A percentile compares a stretch with the other conserved stretches of the same genome.
Evolutionary conservation across 768 basidiomycete genomes (phyloP).

Genomic region (Phanerodontia chrysosporium): DNA sequence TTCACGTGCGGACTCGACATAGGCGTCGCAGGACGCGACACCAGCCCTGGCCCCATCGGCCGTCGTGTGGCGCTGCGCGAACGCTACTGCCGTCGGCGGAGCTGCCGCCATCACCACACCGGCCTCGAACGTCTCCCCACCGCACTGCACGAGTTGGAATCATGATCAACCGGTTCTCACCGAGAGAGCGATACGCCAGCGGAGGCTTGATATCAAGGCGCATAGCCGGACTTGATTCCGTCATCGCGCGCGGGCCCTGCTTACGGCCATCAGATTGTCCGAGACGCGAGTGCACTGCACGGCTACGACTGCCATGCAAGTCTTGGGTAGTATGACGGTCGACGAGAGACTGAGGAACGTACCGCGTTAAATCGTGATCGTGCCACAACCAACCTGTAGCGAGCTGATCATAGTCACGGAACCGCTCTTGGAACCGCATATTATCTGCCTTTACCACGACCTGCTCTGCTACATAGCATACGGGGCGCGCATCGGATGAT

Average conservation of each 20-base stretch:
- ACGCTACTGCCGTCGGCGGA: background rate
- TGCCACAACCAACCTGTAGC: background rate
- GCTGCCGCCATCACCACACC: background rate
- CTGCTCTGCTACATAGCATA: background rate
- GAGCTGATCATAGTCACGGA: background rate
- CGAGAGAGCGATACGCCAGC: background rate
- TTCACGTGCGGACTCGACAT: background rate
- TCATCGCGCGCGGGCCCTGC: background rate
- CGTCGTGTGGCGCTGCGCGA: background rate
- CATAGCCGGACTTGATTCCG: conserved; percentile 1
- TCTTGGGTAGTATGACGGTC: background rate
- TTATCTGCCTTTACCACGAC: background rate
- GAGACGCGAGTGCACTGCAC: background rate
- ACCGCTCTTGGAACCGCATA: background rate
- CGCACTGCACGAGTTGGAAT: background rate
- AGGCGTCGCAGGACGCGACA: background rate
- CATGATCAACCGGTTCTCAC: background rate
- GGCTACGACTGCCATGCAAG: background rate
- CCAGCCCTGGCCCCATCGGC: background rate
- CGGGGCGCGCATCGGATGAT: background rate
- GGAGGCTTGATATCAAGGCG: background rate
- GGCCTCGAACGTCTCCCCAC: background rate
- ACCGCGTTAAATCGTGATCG: background rate
- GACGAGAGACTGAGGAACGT: background rate
- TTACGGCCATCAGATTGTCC: background rate